Conservation (phyloP, 2,329 filamentous ascomycete species). For the Paracorniculantispora psalliotae region DNA sequence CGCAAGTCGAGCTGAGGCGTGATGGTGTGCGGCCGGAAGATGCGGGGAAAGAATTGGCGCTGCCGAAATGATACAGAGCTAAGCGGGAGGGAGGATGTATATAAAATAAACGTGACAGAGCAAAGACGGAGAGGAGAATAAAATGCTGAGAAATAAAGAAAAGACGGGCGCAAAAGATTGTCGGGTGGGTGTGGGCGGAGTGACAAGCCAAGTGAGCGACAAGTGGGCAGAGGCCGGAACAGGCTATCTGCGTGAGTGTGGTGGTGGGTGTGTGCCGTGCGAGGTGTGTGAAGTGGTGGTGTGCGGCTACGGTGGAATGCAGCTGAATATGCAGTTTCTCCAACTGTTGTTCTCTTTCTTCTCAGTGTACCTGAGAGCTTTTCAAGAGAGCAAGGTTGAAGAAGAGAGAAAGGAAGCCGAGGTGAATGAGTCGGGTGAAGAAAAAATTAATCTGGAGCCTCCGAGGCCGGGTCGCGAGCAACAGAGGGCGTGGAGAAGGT, state of each 20-base stretch:
- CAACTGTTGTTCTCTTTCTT: too few species aligned
- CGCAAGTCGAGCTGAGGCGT: not conserved
- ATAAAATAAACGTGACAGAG: not conserved
- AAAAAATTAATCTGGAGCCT: too few species aligned
- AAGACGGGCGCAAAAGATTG: not conserved
- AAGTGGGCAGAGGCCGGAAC: not conserved
- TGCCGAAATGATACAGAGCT: not conserved
- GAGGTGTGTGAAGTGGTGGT: not conserved
- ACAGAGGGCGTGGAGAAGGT: too few species aligned
- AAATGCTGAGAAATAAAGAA: not conserved
- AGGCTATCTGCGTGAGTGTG: conserved; percentile 1
- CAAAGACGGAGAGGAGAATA: not conserved
- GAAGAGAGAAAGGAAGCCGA: too few species aligned
- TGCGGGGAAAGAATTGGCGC: not conserved
- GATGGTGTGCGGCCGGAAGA: not conserved
- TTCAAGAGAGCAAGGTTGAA: too few species aligned
- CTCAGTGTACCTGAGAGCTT: too few species aligned
- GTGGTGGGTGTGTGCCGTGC: not conserved
- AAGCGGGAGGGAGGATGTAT: not conserved
- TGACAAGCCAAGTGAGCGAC: not conserved
- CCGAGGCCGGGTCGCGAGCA: too few species aligned
- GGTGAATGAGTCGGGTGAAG: too few species aligned
- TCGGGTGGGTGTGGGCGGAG: conserved; percentile 8
- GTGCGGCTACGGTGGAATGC: not conserved
- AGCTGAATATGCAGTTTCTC: too few species aligned